Base-by-base conservation (phyloP, 2,329 filamentous ascomycete species). In the Aureobasidium sp. region DNA sequence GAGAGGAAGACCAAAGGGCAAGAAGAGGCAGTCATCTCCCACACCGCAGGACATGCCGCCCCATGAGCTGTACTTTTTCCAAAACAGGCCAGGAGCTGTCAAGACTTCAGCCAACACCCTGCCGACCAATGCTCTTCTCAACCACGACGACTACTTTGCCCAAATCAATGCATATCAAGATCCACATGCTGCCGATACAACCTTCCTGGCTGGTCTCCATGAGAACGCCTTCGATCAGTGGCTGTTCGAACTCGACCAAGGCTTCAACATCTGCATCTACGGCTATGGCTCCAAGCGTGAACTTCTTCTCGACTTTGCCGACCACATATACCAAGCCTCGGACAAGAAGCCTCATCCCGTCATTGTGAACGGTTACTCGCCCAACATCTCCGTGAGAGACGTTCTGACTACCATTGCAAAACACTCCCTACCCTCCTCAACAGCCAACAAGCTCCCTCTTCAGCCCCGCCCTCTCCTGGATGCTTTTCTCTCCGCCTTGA, bases 31-130 rank as follows among this genome's bases (percentile, higher is more conserved):
- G 68, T 85, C 84, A 62, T 90, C 89, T 7, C 89, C 89, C 1
- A 91, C 89, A 5, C 91, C 91, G 3, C 90, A 93, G 20, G 83
- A 85, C 58, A 81, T 97, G 2, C 89, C 92, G 5, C 82, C 92
- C 0, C 90, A 97, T 70, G 94, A 97, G 73, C 84, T 89, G 67
- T 99, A 95, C 77, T 97, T 99, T 74, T 90, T 88, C 70, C 90
- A 97, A 70, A 97, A 96, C 72, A 87, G 90, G 52, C 86, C 90
- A 0, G 91, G 90, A 2, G 83, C 86, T 4, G 81, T 85, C 48
- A 92, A 92, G 74, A 96, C 93, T 0, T 97, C 92, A 1, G 88
- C 90, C 71, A 94, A 94, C 67, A 96, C 86, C 0, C 80, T 97
- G 5, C 82, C 87, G 0, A 86, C 87, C 5, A 78, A 95, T 37